Conservation (phyloP, 768 basidiomycete species). For the Russula olivacea region DNA sequence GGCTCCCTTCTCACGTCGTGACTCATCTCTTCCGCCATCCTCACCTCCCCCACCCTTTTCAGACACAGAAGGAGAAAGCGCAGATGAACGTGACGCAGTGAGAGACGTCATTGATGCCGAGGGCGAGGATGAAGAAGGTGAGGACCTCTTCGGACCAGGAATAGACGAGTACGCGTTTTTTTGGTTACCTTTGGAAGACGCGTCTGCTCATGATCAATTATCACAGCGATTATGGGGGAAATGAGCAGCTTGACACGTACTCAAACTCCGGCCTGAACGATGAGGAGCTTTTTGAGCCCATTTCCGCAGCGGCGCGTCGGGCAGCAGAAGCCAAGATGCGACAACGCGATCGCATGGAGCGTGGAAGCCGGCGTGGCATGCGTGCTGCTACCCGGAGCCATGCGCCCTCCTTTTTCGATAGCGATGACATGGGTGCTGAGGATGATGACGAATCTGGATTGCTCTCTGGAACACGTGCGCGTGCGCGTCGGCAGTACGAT, state of each 20-base stretch:
- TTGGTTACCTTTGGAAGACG: slow-evolving; percentile 1
- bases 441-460: slow-evolving; percentile 56
- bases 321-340: slow-evolving; percentile 86
- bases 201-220: neutral
- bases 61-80: slow-evolving; percentile 71
- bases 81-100: slow-evolving; percentile 65
- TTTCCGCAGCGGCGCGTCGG: slow-evolving; percentile 66
- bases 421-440: slow-evolving; percentile 71
- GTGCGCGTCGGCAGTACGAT: slow-evolving; percentile 89
- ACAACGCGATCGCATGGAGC: slow-evolving; percentile 73
- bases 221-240: slow-evolving; percentile 76
- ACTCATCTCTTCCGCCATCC: slow-evolving; percentile 63
- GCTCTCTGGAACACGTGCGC: slow-evolving; percentile 67
- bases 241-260: slow-evolving; percentile 79
- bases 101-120: slow-evolving; percentile 61
- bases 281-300: slow-evolving; percentile 57
- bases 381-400: slow-evolving; percentile 75
- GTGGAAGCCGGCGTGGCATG: slow-evolving; percentile 57
- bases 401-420: slow-evolving; percentile 83
- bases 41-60: slow-evolving; percentile 80
- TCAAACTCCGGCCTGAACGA: slow-evolving; percentile 87
- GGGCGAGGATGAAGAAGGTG: slow-evolving; percentile 81
- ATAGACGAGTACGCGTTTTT: slow-evolving; percentile 54
- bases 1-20: slow-evolving; percentile 42
- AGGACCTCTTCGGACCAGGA: slow-evolving; percentile 86